Conservation (phyloP, 2,329 filamentous ascomycete species). For the Ceratocystis cubensis region DNA sequence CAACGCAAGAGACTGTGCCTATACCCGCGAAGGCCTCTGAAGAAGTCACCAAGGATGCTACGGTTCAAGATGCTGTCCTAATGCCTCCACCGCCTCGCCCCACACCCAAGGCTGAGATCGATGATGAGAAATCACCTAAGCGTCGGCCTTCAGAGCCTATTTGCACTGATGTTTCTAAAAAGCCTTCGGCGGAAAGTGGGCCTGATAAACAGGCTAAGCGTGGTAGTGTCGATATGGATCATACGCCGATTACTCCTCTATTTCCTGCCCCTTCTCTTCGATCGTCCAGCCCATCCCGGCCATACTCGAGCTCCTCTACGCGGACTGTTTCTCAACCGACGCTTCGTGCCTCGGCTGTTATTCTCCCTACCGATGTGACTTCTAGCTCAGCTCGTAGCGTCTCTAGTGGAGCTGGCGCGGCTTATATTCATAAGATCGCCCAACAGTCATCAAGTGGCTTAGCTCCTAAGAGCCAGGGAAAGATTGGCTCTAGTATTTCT, state of each 20-base stretch:
- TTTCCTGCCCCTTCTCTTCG: constrained; percentile 31
- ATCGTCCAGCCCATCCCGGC: constrained; percentile 23
- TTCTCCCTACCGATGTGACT: constrained; percentile 35
- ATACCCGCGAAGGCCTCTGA: background rate
- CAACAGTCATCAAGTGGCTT: constrained; percentile 41
- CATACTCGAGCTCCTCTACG: constrained; percentile 26
- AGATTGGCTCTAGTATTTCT: constrained; percentile 80
- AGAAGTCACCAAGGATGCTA: constrained; percentile 34
- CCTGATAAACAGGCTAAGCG: constrained; percentile 74
- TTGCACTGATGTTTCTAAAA: constrained; percentile 39
- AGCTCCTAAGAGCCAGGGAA: constrained; percentile 55
- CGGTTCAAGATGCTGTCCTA: background rate
- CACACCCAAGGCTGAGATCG: constrained; percentile 20
- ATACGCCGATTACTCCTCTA: constrained; percentile 60
- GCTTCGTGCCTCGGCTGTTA: constrained; percentile 30
- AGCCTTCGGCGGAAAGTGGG: constrained; percentile 31
- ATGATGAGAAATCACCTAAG: constrained; percentile 2
- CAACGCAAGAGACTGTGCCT: background rate
- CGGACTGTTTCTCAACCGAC: constrained; percentile 39
- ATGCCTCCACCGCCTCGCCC: constrained; percentile 9
- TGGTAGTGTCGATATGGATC: constrained; percentile 55
- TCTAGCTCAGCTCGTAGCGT: constrained; percentile 40
- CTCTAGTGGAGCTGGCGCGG: constrained; percentile 39
- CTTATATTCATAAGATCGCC: constrained; percentile 42
- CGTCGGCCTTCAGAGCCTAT: constrained; percentile 16